These are phyloP conservation scores for Nannochloropsis salina DNA, from an alignment of 108 stramenopile species.

Conservation along the genomic window DNA sequence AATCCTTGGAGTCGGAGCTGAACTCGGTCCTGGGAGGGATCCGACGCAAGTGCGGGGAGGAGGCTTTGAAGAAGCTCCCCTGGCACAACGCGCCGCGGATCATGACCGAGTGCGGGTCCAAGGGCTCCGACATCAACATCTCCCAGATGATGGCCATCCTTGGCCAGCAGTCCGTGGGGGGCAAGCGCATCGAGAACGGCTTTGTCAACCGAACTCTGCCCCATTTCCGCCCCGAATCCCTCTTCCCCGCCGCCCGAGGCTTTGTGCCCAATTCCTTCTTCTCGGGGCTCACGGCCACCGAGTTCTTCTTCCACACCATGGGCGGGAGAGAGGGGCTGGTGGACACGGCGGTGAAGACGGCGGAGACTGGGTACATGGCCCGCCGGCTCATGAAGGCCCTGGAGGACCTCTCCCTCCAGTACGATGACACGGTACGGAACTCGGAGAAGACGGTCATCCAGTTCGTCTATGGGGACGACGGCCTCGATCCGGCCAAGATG, in stretches of 20 bases:
- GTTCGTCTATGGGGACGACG: constrained; percentile 94
- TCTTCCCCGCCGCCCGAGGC: constrained; percentile 89
- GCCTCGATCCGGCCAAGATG: constrained; percentile 87
- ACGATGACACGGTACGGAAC: constrained; percentile 91
- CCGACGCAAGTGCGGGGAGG: constrained; percentile 86
- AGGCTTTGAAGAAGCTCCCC: constrained; percentile 78
- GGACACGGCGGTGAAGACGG: constrained; percentile 98
- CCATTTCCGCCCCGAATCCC: constrained; percentile 55
- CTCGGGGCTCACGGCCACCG: constrained; percentile 93
- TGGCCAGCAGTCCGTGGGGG: constrained; percentile 97
- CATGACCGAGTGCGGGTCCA: constrained; percentile 98
- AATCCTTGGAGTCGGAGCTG: constrained; percentile 92
- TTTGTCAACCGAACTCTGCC: constrained; percentile 69
- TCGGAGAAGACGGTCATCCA: constrained; percentile 91
- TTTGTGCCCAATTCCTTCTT: constrained; percentile 95
- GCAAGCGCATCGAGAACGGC: constrained; percentile 92
- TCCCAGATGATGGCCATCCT: constrained; percentile 99
- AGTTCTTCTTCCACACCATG: constrained; percentile 99
- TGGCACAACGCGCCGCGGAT: constrained; percentile 67
- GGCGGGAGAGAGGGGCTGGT: constrained; percentile 93
- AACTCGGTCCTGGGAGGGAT: constrained; percentile 85
- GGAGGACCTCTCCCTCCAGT: constrained; percentile 89
- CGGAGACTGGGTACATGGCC: constrained; percentile 99
- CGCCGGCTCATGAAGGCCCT: constrained; percentile 95
- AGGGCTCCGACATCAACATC: constrained; percentile 93